Evolutionary conservation across 768 basidiomycete genomes (phyloP), one percentile per base, ranked within the genome.

Genomic region (Phylloporus arenicola): DNA sequence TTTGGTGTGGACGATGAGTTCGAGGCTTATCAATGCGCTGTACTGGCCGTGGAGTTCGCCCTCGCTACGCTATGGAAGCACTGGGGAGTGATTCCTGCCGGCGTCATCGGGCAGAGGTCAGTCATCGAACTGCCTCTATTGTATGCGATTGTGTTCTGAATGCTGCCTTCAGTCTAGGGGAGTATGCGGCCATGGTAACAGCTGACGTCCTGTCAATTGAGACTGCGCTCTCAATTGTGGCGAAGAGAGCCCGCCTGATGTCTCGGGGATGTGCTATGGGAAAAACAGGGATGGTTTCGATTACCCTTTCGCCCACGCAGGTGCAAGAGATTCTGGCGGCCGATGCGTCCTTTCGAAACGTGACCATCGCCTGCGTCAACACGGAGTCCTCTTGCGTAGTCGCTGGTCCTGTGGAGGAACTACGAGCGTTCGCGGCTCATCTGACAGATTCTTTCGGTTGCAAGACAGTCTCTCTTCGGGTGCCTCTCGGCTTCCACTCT

Each of bases 41-140:
- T 83, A 6, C 78, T 88, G 52, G 68, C 80, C 0, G 65, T 88
- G 9, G 77, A 87, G 58, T 86, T 81, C 57, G 80, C 81, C 0
- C 67, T 89, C 19, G 75, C 79, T 0, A 69, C 66, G 41, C 51
- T 89, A 13, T 89, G 86, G 87, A 76, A 76, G 30, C 78, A 75
- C 7, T 88, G 83, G 84, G 86, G 86, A 1, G 38, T 88, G 12
- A 54, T 57, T 19, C 86, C 86, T 4, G 57, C 68, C n/a, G 81
- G 75, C 0, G 79, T 86, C 13, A 72, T 82, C 16, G 86, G 87
- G 3, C 86, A 88, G 57, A 89, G 87, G 87, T 87, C 43, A 50
- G 74, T 61, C 33, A 10, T 38, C 11, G 22, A 1, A 8, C 53
- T 43, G 39, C 45, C 17, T 22, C 17, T 17, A 1, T 31, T 31